Evolutionary conservation across 2,329 filamentous ascomycete species (phyloP).

Genomic region (Meredithiella fracta): DNA sequence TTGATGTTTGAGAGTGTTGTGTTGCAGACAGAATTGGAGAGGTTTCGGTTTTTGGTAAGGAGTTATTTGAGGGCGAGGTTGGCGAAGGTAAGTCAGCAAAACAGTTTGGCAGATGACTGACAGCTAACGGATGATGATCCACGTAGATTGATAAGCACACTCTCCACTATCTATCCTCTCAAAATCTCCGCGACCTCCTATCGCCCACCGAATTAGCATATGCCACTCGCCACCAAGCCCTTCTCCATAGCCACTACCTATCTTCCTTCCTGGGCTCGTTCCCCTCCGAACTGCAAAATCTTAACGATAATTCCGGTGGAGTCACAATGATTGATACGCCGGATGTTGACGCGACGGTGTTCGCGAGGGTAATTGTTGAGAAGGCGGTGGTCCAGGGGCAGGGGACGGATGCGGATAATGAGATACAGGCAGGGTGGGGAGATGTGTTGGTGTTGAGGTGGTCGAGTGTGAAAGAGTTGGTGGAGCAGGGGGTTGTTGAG

Average conservation of each 20-base stretch:
- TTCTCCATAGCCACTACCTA: conserved; percentile 72
- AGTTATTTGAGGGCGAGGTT: conserved; percentile 72
- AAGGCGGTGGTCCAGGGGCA: conserved; percentile 36
- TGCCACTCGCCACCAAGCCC: conserved; percentile 65
- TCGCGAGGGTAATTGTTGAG: conserved; percentile 55
- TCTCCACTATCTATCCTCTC: conserved; percentile 51
- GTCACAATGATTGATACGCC: conserved; percentile 85
- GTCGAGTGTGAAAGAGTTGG: conserved; percentile 52
- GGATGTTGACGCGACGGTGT: conserved; percentile 69
- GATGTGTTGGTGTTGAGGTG: conserved; percentile 55
- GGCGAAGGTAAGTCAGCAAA: conserved; percentile 48
- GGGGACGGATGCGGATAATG: conserved; percentile 47
- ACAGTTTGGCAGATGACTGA: not conserved
- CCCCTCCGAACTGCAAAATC: conserved; percentile 57
- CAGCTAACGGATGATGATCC: not conserved
- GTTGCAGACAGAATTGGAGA: conserved; percentile 87
- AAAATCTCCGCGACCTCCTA: conserved; percentile 42
- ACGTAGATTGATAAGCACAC: conserved; percentile 63
- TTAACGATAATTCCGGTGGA: conserved; percentile 74
- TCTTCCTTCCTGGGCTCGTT: conserved; percentile 73
- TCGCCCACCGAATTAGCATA: conserved; percentile 68
- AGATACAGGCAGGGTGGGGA: conserved; percentile 40
- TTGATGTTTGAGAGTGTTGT: conserved; percentile 88
- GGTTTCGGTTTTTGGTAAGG: conserved; percentile 81
- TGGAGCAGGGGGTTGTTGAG: conserved; percentile 40